Base-by-base conservation (phyloP, 2,329 filamentous ascomycete genomes). In the Alternaria dauci region DNA sequence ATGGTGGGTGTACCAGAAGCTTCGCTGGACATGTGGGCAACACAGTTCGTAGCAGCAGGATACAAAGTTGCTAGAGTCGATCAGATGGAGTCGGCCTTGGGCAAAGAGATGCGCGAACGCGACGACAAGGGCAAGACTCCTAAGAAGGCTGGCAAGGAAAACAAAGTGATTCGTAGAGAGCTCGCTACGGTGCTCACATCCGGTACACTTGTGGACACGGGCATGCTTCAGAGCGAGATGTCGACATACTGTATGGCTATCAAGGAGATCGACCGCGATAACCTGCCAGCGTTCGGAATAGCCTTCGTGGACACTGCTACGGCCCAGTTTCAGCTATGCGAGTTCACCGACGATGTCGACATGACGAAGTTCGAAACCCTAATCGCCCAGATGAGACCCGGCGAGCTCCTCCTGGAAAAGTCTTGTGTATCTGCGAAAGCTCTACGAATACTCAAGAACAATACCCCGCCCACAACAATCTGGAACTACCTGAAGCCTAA, bases 1-100 rank as follows among this genome's bases (percentile, higher is more conserved):
- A 99, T 99, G 95, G 95, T 98, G 2, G 95, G 95, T 62, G 95
- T 99, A 0, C 95, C 95, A 0, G 95, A 99, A 78, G 91, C 93
- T 74, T 97, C 93, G 12, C 83, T 99, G n/a, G 92, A 95, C 72
- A 89, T 95, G 77, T 99, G 95, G 95, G 93, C 95, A 58, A 97
- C 96, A 72, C 95, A 99, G 73, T 99, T 99, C 71, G 94, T 99
- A 41, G 95, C 94, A 59, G 98, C 98, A 78, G 95, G 96, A 34
- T 97, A 89, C 87, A 99, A 99, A 80, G 96, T 99, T 55, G 95
- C 95, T 7, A 87, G 94, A 18, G 95, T 99, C 25, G 95, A 98
- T 76, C 95, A 99, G 77, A 94, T 94, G 85, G 95, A 99, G 81
- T 96, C 93, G 34, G 95, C 95, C 2, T 82, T 99, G 8, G 94